Evolutionary conservation across 129 eudicot species (phyloP).

Genomic region (Saussurea involucrata): DNA sequence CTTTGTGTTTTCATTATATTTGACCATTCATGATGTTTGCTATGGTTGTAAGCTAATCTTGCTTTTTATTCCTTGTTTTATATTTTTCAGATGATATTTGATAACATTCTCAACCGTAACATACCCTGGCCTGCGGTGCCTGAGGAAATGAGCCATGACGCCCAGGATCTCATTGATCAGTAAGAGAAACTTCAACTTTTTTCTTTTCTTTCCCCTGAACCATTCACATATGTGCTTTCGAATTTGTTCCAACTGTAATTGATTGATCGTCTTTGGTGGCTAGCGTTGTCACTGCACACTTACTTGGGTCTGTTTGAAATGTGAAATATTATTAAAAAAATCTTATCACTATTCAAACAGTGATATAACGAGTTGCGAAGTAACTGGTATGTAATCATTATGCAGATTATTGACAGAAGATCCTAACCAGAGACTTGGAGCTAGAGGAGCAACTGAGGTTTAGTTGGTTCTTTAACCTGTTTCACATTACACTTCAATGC

Average conservation of each 20-base stretch:
- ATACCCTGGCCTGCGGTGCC: slow-evolving; percentile 97
- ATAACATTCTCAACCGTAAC: slow-evolving; percentile 87
- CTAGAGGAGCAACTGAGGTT: slow-evolving; percentile 95
- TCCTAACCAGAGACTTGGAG: slow-evolving; percentile 96
- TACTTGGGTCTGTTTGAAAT: neutral
- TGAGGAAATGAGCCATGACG: slow-evolving; percentile 89
- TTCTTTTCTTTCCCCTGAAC: neutral
- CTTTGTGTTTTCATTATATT: neutral
- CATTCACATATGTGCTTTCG: neutral
- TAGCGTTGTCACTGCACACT: neutral
- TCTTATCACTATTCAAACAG: neutral
- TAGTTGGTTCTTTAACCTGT: neutral
- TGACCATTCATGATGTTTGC: neutral
- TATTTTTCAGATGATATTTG: slow-evolving; percentile 70
- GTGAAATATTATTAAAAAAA: neutral
- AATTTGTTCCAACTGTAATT: neutral
- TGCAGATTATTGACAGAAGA: slow-evolving; percentile 87
- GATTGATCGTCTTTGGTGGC: neutral
- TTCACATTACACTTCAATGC: neutral
- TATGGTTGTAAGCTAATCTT: neutral
- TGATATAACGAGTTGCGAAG: neutral
- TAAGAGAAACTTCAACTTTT: slow-evolving; percentile 32
- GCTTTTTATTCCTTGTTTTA: neutral
- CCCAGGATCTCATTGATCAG: slow-evolving; percentile 83
- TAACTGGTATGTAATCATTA: neutral